A percentile compares a stretch with the other conserved stretches of the same genome.
Evolutionary conservation across 768 basidiomycete genomes (phyloP).

Genomic region (Wakefieldia striispora): DNA sequence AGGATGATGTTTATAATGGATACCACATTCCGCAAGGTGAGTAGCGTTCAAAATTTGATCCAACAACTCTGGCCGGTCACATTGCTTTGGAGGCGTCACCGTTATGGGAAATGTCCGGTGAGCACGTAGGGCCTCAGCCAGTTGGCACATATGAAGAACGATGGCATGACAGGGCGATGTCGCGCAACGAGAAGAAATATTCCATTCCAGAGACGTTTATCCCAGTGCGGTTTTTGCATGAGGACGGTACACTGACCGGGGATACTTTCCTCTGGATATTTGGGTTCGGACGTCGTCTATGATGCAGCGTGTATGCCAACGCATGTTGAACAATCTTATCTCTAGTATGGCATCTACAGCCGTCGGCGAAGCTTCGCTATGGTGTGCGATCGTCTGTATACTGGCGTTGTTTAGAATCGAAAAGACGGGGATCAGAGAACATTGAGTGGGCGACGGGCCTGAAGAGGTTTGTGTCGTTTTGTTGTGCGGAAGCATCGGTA

Average conservation of each 20-base stretch:
- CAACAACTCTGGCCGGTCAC: not conserved
- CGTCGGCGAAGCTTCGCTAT: slow-evolving; percentile 21
- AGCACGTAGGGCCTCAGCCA: not conserved
- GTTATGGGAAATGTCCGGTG: slow-evolving; percentile 16
- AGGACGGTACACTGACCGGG: slow-evolving; percentile 16
- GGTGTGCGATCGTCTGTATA: slow-evolving; percentile 22
- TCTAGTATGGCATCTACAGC: not conserved
- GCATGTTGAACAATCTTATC: not conserved
- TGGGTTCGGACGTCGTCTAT: slow-evolving; percentile 23
- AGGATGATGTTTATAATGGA: slow-evolving; percentile 37
- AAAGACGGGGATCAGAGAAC: slow-evolving; percentile 13
- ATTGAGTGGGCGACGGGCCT: slow-evolving; percentile 19
- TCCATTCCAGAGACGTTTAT: slow-evolving; percentile 32
- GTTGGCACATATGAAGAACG: not conserved
- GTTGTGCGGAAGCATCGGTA: not conserved
- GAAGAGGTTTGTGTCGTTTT: not conserved
- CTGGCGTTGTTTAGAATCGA: slow-evolving; percentile 17
- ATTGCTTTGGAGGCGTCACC: slow-evolving; percentile 2
- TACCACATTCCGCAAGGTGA: slow-evolving; percentile 32
- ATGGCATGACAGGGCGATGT: slow-evolving; percentile 34
- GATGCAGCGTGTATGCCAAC: slow-evolving; percentile 4
- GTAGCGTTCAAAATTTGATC: not conserved
- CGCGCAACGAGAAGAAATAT: slow-evolving; percentile 37
- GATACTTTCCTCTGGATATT: slow-evolving; percentile 12
- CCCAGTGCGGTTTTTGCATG: slow-evolving; percentile 37